A percentile compares a stretch with the other conserved stretches of the same genome.
These are phyloP conservation scores for Phialophora verrucosa DNA, from an alignment of 2,329 filamentous ascomycete genomes.

Conservation along the genomic window DNA sequence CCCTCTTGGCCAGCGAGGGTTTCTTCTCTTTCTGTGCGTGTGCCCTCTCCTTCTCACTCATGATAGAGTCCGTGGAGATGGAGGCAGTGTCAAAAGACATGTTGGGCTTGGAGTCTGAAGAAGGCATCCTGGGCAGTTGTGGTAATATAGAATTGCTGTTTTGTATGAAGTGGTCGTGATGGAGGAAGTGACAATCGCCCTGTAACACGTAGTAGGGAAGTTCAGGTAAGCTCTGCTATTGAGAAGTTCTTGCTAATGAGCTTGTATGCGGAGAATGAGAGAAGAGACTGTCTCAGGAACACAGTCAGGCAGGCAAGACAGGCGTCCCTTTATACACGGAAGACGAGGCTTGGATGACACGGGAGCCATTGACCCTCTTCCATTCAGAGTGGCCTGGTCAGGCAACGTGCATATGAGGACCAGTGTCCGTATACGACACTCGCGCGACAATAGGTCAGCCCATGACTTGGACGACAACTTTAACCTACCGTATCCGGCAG, in stretches of 20 bases:
- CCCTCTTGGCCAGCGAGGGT: slow-evolving; percentile 24
- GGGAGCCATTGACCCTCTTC: not conserved
- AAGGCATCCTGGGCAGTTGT: slow-evolving; percentile 17
- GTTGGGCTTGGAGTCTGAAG: slow-evolving; percentile 21
- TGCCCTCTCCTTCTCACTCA: slow-evolving; percentile 27
- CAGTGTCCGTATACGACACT: not conserved
- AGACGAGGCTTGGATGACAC: not conserved
- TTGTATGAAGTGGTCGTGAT: not conserved
- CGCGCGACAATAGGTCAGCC: not conserved
- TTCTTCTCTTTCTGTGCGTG: slow-evolving; percentile 18
- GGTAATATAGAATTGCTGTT: not conserved
- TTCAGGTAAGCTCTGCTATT: slow-evolving; percentile 10
- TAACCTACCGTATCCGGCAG: not conserved
- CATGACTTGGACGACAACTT: not conserved
- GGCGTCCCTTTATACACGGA: slow-evolving; percentile 5
- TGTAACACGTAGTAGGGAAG: not conserved
- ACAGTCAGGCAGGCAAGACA: slow-evolving; percentile 11
- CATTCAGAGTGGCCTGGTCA: slow-evolving; percentile 2
- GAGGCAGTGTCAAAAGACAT: slow-evolving; percentile 26
- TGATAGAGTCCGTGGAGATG: slow-evolving; percentile 26
- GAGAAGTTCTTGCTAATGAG: not conserved
- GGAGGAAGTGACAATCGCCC: not conserved
- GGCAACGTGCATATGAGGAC: slow-evolving; percentile 5
- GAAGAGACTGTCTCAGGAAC: not conserved
- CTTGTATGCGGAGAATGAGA: not conserved